Evolutionary conservation across 768 basidiomycete genomes (phyloP).

Genomic region (Suillus tomentosus): DNA sequence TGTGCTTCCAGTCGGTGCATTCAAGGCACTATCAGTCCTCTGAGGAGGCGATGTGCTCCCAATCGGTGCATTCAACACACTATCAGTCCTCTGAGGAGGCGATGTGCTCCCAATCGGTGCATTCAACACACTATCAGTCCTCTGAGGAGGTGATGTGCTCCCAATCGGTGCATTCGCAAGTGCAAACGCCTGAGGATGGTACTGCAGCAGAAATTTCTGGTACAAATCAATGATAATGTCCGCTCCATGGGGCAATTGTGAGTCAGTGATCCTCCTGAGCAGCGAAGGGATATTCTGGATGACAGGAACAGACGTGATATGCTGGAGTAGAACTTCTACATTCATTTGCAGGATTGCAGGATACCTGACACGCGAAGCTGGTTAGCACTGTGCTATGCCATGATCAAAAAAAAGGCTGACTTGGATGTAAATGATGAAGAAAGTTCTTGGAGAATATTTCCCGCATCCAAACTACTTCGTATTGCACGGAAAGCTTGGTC

Average conservation of each 20-base stretch:
- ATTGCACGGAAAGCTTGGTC: slow-evolving; percentile 24
- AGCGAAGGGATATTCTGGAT: slow-evolving; percentile 18
- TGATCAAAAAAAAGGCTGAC: too few relatives aligned
- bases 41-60: too few relatives aligned
- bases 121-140: too few relatives aligned
- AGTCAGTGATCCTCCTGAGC: slow-evolving; percentile 18
- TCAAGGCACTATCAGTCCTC: too few relatives aligned
- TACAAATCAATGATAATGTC: slow-evolving; percentile 25
- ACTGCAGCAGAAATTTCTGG: slow-evolving; percentile 18
- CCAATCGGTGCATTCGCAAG: background rate
- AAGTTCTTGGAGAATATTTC: slow-evolving; percentile 28
- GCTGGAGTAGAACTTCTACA: slow-evolving; percentile 22
- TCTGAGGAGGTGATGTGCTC: too few relatives aligned
- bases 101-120: too few relatives aligned
- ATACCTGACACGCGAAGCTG: slow-evolving; percentile 9
- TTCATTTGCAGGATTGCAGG: slow-evolving; percentile 25
- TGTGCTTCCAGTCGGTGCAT: too few relatives aligned
- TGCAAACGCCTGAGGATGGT: background rate
- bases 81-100: too few relatives aligned
- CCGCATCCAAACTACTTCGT: slow-evolving; percentile 18
- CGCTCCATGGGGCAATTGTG: slow-evolving; percentile 24
- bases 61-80: too few relatives aligned
- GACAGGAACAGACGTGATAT: slow-evolving; percentile 19
- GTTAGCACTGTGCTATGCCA: too few relatives aligned
- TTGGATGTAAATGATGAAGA: slow-evolving; percentile 20